Percentiles rank a stretch among this genome's conserved stretches.
These are phyloP conservation scores for Diplodia sapinea DNA, from an alignment of 2,329 filamentous ascomycete genomes.

Conservation along the genomic window DNA sequence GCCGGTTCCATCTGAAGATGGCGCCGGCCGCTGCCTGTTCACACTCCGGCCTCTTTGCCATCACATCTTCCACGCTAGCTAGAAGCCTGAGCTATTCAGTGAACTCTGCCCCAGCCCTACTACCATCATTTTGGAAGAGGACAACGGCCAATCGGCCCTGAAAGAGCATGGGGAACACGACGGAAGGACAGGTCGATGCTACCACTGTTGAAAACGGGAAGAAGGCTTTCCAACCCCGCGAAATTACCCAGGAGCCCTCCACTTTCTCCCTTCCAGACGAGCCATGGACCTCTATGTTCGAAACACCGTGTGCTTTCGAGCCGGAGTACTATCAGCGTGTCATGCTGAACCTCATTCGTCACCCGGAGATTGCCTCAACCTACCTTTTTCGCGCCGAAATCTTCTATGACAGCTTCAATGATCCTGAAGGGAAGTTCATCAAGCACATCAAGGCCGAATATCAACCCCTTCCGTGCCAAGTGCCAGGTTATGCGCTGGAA, in stretches of 20 bases:
- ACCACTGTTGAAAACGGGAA: background rate
- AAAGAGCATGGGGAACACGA: slow-evolving; percentile 16
- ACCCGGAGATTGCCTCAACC: slow-evolving; percentile 79
- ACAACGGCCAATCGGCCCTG: background rate
- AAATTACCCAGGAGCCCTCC: slow-evolving; percentile 38
- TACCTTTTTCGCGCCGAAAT: slow-evolving; percentile 82
- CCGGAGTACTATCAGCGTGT: slow-evolving; percentile 68
- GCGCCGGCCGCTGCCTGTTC: background rate
- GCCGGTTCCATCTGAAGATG: background rate
- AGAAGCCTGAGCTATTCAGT: background rate
- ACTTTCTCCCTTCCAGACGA: slow-evolving; percentile 40
- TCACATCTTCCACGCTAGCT: background rate
- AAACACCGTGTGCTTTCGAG: slow-evolving; percentile 64
- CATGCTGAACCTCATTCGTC: slow-evolving; percentile 76
- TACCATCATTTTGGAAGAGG: background rate
- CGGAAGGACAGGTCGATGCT: background rate
- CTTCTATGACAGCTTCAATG: slow-evolving; percentile 59
- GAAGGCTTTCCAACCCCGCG: slow-evolving; percentile 42
- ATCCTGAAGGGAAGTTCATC: slow-evolving; percentile 49
- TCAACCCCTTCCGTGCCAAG: slow-evolving; percentile 35
- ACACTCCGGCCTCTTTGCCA: background rate
- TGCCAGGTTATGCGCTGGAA: slow-evolving; percentile 53
- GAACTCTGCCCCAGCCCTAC: background rate
- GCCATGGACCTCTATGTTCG: slow-evolving; percentile 47
- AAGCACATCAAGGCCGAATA: slow-evolving; percentile 57